Conservation (phyloP, 306 rosid species). For the Vigna hirtella region DNA sequence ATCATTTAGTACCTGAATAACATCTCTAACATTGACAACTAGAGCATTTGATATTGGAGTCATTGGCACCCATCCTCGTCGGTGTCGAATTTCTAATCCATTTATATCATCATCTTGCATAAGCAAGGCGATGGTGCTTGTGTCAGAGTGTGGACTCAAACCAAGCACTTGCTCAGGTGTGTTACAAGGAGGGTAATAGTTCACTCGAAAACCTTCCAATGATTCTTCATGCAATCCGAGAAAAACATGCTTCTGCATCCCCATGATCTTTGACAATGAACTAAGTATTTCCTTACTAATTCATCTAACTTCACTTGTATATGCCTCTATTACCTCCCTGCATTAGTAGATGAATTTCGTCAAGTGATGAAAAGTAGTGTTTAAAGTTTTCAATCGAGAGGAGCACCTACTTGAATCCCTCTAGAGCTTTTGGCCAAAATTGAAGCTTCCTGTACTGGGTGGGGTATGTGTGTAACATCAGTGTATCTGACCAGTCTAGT, state of each 20-base stretch:
- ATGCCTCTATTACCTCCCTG: conserved; percentile 51
- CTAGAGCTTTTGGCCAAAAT: conserved; percentile 52
- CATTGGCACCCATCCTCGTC: conserved; percentile 52
- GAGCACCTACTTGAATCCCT: conserved; percentile 40
- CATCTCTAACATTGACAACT: conserved; percentile 57
- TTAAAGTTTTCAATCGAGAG: neutral
- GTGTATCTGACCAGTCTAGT: conserved; percentile 50
- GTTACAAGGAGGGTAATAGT: conserved; percentile 57
- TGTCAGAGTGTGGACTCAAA: conserved; percentile 58
- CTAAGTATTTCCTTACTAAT: conserved; percentile 45
- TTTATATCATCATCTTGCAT: conserved; percentile 50
- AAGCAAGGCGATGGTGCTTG: conserved; percentile 55
- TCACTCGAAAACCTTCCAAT: conserved; percentile 34
- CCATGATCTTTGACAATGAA: conserved; percentile 46
- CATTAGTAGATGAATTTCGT: neutral
- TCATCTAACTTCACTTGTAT: conserved; percentile 47
- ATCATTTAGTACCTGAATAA: conserved; percentile 22
- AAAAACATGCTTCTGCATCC: conserved; percentile 49
- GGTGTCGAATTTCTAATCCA: conserved; percentile 53
- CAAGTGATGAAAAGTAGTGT: neutral
- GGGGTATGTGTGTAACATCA: conserved; percentile 42
- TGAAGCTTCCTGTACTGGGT: conserved; percentile 22
- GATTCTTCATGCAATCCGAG: conserved; percentile 47
- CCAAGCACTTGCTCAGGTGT: conserved; percentile 56
- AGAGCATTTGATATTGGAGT: conserved; percentile 44